Conservation (phyloP, 2,329 filamentous ascomycete species). For the Aspergillus candidus region DNA sequence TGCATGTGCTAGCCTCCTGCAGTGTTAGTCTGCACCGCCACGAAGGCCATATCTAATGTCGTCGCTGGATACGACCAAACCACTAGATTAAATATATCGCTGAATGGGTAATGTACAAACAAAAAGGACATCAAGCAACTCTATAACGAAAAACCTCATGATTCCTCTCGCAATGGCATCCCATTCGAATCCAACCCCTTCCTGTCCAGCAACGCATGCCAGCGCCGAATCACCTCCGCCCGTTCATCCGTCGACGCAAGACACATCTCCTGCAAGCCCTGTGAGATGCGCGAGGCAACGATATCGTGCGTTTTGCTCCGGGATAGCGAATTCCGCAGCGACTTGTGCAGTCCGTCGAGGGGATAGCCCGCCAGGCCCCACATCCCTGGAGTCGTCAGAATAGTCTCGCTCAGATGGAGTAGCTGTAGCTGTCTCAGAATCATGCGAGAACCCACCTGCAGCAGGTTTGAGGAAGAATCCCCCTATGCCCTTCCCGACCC, state of each 20-base stretch:
- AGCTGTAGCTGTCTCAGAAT: neutral
- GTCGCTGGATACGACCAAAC: no score
- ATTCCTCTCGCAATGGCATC: neutral
- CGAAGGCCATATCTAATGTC: no score
- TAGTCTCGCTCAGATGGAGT: neutral
- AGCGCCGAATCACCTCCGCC: slow-evolving; percentile 15
- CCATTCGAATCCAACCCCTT: neutral
- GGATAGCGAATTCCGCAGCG: slow-evolving; percentile 23
- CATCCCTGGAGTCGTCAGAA: slow-evolving; percentile 14
- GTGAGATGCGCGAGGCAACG: slow-evolving; percentile 20
- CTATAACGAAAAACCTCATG: neutral
- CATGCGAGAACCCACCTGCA: slow-evolving; percentile 51
- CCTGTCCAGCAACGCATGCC: slow-evolving; percentile 11
- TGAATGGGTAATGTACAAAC: no score
- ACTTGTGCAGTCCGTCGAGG: slow-evolving; percentile 26
- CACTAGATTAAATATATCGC: no score
- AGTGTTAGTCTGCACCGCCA: no score
- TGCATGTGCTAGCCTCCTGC: no score
- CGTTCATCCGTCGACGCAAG: slow-evolving; percentile 16
- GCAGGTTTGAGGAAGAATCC: slow-evolving; percentile 77
- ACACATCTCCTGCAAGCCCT: slow-evolving; percentile 25
- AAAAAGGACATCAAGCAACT: neutral
- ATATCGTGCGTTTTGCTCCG: slow-evolving; percentile 23
- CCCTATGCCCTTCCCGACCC: slow-evolving; percentile 75
- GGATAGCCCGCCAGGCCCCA: slow-evolving; percentile 28